Base-by-base conservation (phyloP, 1,284 basidiomycete species). In the Naganishia sp. region DNA sequence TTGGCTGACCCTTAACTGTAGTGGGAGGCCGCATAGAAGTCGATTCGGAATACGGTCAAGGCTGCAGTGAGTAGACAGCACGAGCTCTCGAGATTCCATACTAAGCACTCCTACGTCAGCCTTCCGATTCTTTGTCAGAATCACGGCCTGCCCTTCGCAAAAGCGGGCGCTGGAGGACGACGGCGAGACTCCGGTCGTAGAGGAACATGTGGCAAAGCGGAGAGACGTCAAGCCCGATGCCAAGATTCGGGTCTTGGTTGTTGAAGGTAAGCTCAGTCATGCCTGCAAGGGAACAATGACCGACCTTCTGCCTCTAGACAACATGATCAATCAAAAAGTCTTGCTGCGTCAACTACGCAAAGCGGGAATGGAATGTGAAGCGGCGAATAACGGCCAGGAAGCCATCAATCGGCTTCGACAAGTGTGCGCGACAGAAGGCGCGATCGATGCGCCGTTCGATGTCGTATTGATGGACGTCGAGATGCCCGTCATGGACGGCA, bases 401-500 rank as follows among this genome's bases (percentile, higher is more conserved):
- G 81, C 78, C 2, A 69, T 82, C 41, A 75, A 81, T 39, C 74
- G 75, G 65, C 71, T 81, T 18, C 68, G 77, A 21, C 61, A 68
- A 32, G 75, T 72, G 3, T 72, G 72, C 42, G 47, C 71, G 1
- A 58, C 72, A 0, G 57, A 66, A 45, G 42, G 41, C 3, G 66
- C 58, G 3, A 53, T 51, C 23, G 64, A 65, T 52, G 25, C 46
- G 23, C 66, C 66, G 6, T 81, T 76, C 65, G 76, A 80, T 57
- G 75, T 74, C 52, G 71, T 80, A 10, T 68, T 81, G n/a, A 78
- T 80, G 76, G 80, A 81, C 61, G 67, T 78, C 6, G 78, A 79
- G 56, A 79, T 79, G 78, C 78, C 79, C 3, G 74, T 80, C 21
- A 80, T 80, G 79, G 79, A 78, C 64, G 79, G 77, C 5, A 68